Evolutionary conservation across 2,329 filamentous ascomycete genomes (phyloP).

Genomic region (Hymenoscyphus repandus): DNA sequence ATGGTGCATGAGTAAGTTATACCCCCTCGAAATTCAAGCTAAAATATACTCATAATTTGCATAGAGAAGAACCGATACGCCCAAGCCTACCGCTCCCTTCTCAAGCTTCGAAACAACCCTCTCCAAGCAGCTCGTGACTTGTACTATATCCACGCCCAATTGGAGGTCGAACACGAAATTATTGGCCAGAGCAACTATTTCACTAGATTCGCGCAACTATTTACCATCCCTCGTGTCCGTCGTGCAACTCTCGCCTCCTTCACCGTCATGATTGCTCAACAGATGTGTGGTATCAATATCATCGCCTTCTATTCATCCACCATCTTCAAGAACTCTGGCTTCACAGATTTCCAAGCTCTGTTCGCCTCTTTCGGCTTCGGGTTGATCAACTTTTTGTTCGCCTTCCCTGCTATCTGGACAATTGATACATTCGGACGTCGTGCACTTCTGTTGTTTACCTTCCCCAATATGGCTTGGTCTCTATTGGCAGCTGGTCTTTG

Average conservation of each 20-base stretch:
- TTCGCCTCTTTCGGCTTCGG: slow-evolving; percentile 62
- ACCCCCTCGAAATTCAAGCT: background rate
- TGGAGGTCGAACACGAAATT: slow-evolving; percentile 38
- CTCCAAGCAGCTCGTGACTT: slow-evolving; percentile 58
- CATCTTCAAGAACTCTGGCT: slow-evolving; percentile 54
- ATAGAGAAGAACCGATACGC: slow-evolving; percentile 47
- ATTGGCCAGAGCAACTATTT: slow-evolving; percentile 47
- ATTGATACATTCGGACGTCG: slow-evolving; percentile 65
- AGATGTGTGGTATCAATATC: slow-evolving; percentile 48
- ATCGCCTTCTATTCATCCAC: slow-evolving; percentile 72
- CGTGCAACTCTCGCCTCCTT: slow-evolving; percentile 72
- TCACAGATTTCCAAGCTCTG: slow-evolving; percentile 48
- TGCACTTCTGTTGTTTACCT: slow-evolving; percentile 58
- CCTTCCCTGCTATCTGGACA: slow-evolving; percentile 51
- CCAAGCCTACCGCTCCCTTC: slow-evolving; percentile 52
- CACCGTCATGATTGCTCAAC: slow-evolving; percentile 54
- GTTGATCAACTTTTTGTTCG: slow-evolving; percentile 57
- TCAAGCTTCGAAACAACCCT: slow-evolving; percentile 50
- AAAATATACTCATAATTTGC: slow-evolving; percentile 3
- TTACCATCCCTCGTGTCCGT: slow-evolving; percentile 64
- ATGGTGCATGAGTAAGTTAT: slow-evolving; percentile 50
- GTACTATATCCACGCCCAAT: slow-evolving; percentile 53
- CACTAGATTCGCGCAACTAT: slow-evolving; percentile 58
- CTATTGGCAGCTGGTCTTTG: slow-evolving; percentile 58
- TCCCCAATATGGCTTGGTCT: slow-evolving; percentile 63